phyloP scores from a whole-genome alignment of 352 stramenopile species.

The Globisporangium paddicum region DNA sequence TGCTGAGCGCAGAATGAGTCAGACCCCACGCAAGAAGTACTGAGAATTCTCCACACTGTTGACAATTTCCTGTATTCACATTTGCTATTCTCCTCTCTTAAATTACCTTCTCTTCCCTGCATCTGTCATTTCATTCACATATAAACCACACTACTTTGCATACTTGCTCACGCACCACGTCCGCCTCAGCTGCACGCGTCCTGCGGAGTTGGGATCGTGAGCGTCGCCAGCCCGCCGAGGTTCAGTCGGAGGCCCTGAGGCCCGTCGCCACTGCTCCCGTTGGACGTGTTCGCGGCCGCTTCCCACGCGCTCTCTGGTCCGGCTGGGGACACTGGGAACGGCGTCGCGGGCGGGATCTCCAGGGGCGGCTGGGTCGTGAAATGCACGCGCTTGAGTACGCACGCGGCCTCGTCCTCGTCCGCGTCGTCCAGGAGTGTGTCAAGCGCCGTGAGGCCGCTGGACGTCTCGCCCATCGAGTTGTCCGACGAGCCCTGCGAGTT shows the following conservation, averaged over 20 bases:
- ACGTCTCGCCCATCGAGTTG: conserved; percentile 23
- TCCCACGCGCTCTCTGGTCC: neutral
- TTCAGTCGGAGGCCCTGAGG: neutral
- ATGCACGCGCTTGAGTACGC: conserved; percentile 15
- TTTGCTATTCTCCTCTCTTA: neutral
- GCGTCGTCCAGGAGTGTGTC: conserved; percentile 1
- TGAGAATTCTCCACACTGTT: no score
- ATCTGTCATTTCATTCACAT: neutral
- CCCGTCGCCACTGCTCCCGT: neutral
- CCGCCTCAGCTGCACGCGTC: conserved; percentile 1
- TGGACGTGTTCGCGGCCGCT: neutral
- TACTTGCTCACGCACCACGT: neutral
- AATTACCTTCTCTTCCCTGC: conserved; percentile 6
- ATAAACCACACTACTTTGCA: neutral
- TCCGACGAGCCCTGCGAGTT: conserved; percentile 54
- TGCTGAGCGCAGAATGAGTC: no score
- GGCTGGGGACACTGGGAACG: neutral
- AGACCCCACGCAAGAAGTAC: no score
- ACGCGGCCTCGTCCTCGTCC: conserved; percentile 1
- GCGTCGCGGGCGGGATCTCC: conserved; percentile 15
- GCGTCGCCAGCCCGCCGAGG: conserved; percentile 3
- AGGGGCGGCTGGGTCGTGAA: conserved; percentile 15
- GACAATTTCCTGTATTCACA: neutral
- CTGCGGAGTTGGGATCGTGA: conserved; percentile 11
- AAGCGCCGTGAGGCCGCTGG: neutral